phyloP scores from a whole-genome alignment of 805 yeast genomes.

The Myxozyma vanderwaltii region DNA sequence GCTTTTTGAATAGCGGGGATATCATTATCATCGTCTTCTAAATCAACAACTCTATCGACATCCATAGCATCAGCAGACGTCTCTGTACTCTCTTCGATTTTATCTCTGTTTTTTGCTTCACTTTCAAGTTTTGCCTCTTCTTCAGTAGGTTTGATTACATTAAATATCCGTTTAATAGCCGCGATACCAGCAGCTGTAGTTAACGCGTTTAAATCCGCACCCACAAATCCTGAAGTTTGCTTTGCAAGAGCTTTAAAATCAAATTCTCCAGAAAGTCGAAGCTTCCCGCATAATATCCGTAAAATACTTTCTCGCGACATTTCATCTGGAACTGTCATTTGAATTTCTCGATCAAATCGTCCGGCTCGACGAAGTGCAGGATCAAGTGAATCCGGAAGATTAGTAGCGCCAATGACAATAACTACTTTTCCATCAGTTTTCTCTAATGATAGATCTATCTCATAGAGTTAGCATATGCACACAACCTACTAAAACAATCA shows the following conservation, averaged over 20 bases:
- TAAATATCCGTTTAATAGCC: conserved; percentile 89
- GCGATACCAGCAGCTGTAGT: conserved; percentile 91
- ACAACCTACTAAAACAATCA: too few species aligned
- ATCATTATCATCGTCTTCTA: conserved; percentile 43
- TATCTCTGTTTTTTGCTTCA: neutral
- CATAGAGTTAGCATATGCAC: neutral
- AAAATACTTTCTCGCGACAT: conserved; percentile 74
- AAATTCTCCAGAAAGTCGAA: conserved; percentile 68
- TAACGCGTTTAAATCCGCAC: conserved; percentile 92
- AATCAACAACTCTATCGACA: conserved; percentile 36
- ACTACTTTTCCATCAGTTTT: conserved; percentile 93
- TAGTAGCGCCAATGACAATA: conserved; percentile 92
- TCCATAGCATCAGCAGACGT: conserved; percentile 40
- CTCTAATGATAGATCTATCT: conserved; percentile 59
- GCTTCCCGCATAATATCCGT: conserved; percentile 48
- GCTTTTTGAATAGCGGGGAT: conserved; percentile 24
- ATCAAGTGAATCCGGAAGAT: conserved; percentile 93
- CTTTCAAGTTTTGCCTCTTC: conserved; percentile 36
- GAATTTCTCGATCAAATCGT: conserved; percentile 91
- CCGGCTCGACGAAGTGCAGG: conserved; percentile 96
- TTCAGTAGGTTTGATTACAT: conserved; percentile 48
- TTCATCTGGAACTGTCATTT: conserved; percentile 93
- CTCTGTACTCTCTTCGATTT: neutral
- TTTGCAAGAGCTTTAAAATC: conserved; percentile 78
- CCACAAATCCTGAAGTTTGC: conserved; percentile 95